Conservation (phyloP, 345 rosid species). For the Arabidopsis suecica region DNA sequence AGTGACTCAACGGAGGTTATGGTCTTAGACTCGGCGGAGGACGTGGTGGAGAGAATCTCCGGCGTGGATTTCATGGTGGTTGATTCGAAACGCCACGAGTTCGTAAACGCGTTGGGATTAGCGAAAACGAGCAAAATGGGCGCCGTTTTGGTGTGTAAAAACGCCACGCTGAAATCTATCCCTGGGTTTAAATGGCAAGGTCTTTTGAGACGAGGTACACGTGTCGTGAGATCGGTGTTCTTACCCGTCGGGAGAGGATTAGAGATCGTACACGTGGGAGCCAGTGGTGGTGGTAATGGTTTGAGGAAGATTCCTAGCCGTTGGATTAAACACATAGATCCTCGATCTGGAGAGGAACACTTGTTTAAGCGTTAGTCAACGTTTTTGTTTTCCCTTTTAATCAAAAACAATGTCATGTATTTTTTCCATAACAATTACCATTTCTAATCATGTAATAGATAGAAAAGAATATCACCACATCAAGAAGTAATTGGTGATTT, state of each 20-base stretch:
- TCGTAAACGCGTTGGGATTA: constrained; percentile 57
- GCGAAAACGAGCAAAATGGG: constrained; percentile 66
- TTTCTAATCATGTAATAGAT: neutral
- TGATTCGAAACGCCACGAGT: constrained; percentile 65
- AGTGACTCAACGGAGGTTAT: constrained; percentile 41
- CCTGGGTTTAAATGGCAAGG: constrained; percentile 64
- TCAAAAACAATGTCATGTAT: neutral
- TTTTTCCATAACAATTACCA: neutral
- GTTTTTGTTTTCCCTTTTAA: neutral
- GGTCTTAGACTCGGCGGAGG: constrained; percentile 56
- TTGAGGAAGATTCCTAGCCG: constrained; percentile 52
- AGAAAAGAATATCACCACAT: neutral
- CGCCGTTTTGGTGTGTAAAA: constrained; percentile 78
- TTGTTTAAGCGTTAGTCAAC: constrained; percentile 50
- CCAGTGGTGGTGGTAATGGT: constrained; percentile 30
- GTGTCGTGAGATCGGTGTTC: constrained; percentile 66
- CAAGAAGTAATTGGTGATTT: neutral
- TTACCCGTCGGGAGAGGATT: constrained; percentile 81
- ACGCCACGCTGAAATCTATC: constrained; percentile 51
- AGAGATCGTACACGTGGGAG: constrained; percentile 72
- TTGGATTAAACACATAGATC: constrained; percentile 77
- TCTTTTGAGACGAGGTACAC: constrained; percentile 56
- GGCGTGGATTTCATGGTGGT: constrained; percentile 83
- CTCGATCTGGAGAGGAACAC: constrained; percentile 74
- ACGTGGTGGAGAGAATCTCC: constrained; percentile 53